phyloP scores from a whole-genome alignment of 1,284 basidiomycete genomes.

The Lignosus rhinocerotis region DNA sequence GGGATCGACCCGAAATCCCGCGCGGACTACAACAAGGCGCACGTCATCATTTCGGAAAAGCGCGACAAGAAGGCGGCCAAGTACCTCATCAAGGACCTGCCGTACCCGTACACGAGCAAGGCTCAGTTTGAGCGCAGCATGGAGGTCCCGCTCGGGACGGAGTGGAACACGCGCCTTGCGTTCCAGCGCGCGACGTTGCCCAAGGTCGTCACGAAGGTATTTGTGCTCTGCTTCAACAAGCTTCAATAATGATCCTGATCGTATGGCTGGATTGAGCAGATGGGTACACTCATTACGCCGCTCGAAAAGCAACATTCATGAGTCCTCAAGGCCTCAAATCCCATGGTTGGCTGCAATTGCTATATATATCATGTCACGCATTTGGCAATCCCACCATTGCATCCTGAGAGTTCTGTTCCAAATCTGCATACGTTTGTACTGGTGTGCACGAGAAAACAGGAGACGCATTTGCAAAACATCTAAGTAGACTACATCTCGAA shows the following conservation, averaged over 20 bases:
- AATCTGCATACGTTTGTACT: no score
- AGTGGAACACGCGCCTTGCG: conserved; percentile 92
- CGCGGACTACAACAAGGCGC: conserved; percentile 80
- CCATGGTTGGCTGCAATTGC: not conserved
- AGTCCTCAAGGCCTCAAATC: not conserved
- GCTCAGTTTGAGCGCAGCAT: conserved; percentile 89
- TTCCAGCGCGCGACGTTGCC: conserved; percentile 87
- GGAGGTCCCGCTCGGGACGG: conserved; percentile 79
- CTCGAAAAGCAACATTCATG: conserved; percentile 29
- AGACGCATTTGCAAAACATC: not conserved
- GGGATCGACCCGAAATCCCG: conserved; percentile 80
- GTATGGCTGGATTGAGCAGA: conserved; percentile 18
- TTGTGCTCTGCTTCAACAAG: conserved; percentile 20
- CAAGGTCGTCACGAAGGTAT: conserved; percentile 82
- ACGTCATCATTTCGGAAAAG: conserved; percentile 94
- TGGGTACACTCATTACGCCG: conserved; percentile 33
- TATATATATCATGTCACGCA: not conserved
- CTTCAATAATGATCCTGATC: not conserved
- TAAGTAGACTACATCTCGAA: not conserved
- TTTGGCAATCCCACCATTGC: not conserved
- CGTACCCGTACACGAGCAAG: conserved; percentile 87
- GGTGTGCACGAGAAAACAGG: no score
- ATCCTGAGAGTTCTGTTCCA: not conserved
- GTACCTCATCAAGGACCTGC: conserved; percentile 87
- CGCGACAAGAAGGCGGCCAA: conserved; percentile 91